Evolutionary conservation across 345 rosid species (phyloP), one percentile per base, ranked within the genome.

Genomic region (Ailanthus altissimus): DNA sequence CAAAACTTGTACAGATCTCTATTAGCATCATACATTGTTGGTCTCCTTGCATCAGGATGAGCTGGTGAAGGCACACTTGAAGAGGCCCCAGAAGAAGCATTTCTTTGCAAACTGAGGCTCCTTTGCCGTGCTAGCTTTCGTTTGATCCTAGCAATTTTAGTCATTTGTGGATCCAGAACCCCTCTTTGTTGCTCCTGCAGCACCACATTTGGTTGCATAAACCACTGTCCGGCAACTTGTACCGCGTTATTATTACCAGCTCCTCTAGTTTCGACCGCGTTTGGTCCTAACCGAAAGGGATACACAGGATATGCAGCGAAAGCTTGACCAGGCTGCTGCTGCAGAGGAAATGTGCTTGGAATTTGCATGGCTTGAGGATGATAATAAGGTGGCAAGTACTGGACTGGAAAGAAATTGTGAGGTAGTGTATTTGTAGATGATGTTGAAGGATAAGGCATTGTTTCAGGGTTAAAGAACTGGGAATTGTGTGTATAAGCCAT

Each of bases 41-140:
- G 80, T 82, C 79, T 87, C 81, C 69, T 85, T 40, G 83, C 76
- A 45, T 76, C 83, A 23, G 51, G 18, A 42, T 63, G 71, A 54
- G 72, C 56, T 18, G 80, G 82, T 64, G 81, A 69, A 74, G 63
- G 64, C 10, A 45, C 42, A 54, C 49, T 49, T 36, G 81, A 42
- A 38, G 81, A 54, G 75, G 74, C 61, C 45, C 21, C 51, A 21
- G 85, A 73, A 78, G 79, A 53, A 72, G 85, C 76, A 65, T 12
- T 83, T 75, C 82, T 86, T 73, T 84, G 78, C 54, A 76, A 71
- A 46, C 15, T 71, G 43, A 88, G 79, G 75, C 82, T 84, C 80
- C 82, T 88, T 23, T 84, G 90, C 72, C 92, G 86, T 8, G 96
- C 97, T n/a, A 86, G 75, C 79, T 86, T 94, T 70, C 98, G 70